A percentile compares a stretch with the other conserved stretches of the same genome.
Evolutionary conservation across 345 rosid species (phyloP).

Genomic region (Syzygium aromaticum): DNA sequence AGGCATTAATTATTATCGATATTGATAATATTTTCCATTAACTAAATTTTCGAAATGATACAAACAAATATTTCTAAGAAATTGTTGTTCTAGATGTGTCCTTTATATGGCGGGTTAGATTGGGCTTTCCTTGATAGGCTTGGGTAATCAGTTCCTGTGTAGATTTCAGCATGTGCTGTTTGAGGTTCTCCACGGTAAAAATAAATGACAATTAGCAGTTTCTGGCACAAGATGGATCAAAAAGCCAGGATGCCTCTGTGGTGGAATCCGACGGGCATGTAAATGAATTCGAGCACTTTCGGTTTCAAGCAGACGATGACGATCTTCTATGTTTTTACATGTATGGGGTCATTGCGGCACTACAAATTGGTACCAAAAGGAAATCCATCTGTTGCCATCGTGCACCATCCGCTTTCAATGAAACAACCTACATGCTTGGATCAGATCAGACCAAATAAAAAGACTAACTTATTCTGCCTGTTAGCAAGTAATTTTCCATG

Average conservation of each 20-base stretch:
- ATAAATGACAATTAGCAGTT: neutral
- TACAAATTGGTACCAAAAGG: neutral
- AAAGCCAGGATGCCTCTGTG: neutral
- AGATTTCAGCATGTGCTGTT: neutral
- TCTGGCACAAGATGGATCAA: neutral
- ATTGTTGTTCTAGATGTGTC: neutral
- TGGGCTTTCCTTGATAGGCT: neutral
- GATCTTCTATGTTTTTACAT: neutral
- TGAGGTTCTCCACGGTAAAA: neutral
- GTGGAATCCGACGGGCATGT: neutral
- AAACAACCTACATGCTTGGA: neutral
- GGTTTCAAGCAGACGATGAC: neutral
- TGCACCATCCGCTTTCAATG: neutral
- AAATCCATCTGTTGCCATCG: neutral
- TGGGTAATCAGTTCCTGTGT: neutral
- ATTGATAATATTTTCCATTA: neutral
- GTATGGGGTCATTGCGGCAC: neutral
- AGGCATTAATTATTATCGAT: neutral
- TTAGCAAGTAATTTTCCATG: neutral
- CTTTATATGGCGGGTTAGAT: neutral
- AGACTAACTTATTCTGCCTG: neutral
- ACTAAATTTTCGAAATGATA: neutral
- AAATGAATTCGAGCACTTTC: neutral
- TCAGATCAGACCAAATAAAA: neutral
- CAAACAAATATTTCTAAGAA: neutral